Percentiles rank a stretch among this genome's conserved stretches.
Conservation (phyloP, 2,329 filamentous ascomycete species). For the Annulohypoxylon truncatum region DNA sequence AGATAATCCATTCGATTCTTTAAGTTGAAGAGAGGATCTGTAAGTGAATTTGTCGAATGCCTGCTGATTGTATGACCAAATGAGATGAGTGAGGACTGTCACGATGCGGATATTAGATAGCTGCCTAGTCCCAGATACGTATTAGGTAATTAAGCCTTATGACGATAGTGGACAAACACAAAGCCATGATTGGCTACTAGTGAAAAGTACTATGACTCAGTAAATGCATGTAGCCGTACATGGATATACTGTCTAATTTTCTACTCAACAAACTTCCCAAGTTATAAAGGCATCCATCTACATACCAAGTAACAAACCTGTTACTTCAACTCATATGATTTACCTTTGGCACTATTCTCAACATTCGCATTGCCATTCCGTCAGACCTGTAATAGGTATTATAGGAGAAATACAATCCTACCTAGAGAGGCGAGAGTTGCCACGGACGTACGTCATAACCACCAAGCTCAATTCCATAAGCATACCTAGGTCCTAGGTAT, state of each 20-base stretch:
- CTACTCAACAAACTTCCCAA: neutral
- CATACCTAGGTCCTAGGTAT: too few relatives aligned
- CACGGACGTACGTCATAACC: slow-evolving; percentile 23
- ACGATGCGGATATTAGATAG: neutral
- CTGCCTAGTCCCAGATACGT: too few relatives aligned
- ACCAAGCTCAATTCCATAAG: slow-evolving; percentile 6
- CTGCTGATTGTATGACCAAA: too few relatives aligned
- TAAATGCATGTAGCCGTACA: neutral
- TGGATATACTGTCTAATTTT: neutral
- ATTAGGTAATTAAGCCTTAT: neutral
- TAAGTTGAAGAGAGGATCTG: too few relatives aligned
- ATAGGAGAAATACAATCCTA: neutral
- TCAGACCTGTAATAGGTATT: too few relatives aligned
- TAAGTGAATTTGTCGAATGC: too few relatives aligned
- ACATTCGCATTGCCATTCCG: too few relatives aligned
- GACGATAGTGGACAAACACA: neutral
- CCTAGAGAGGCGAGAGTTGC: slow-evolving; percentile 7
- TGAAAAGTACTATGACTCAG: neutral
- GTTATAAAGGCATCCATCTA: too few relatives aligned
- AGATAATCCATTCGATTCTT: too few relatives aligned
- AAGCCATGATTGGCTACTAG: neutral
- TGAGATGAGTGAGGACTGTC: neutral
- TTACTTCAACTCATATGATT: neutral
- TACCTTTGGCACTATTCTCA: neutral
- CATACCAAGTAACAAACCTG: neutral